A percentile compares a stretch with the other conserved stretches of the same genome.
These are phyloP conservation scores for Yamadazyma oceani DNA, from an alignment of 1,139 yeast species.

Conservation along the genomic window DNA sequence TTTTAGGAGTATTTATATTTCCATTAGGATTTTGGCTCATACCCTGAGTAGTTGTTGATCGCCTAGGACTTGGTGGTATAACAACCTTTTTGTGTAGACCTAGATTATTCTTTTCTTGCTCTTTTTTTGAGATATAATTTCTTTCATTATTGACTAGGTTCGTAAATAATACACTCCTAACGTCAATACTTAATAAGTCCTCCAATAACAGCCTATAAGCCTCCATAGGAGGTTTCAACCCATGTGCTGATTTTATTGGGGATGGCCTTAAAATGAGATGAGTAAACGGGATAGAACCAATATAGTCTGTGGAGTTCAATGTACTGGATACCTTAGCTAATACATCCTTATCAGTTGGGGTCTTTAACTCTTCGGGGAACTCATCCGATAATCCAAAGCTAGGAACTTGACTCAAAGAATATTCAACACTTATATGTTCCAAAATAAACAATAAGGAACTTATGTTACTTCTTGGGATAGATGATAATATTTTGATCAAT, in stretches of 20 bases:
- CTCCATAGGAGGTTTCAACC: constrained; percentile 43
- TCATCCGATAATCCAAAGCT: constrained; percentile 34
- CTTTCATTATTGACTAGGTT: constrained; percentile 32
- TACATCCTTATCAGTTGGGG: constrained; percentile 12
- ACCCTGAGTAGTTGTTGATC: constrained; percentile 5
- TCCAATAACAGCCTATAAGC: constrained; percentile 27
- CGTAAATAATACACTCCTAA: constrained; percentile 26
- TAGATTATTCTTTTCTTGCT: constrained; percentile 27
- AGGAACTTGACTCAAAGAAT: constrained; percentile 25
- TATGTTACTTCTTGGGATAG: constrained; percentile 45
- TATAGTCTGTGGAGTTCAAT: constrained; percentile 37
- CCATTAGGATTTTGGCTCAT: background rate
- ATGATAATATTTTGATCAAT: constrained; percentile 27
- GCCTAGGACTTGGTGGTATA: constrained; percentile 18
- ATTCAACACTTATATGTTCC: constrained; percentile 35
- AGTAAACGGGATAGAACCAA: constrained; percentile 42
- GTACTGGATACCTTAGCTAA: constrained; percentile 15
- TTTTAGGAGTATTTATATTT: constrained; percentile 6
- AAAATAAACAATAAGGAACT: constrained; percentile 37
- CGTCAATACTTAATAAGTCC: constrained; percentile 29
- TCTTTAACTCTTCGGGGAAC: constrained; percentile 18
- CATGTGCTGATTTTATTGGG: constrained; percentile 33
- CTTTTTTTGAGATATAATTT: constrained; percentile 28
- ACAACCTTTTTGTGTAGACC: constrained; percentile 28
- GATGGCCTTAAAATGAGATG: constrained; percentile 47